phyloP scores from a whole-genome alignment of 2,329 filamentous ascomycete species.

The Arthrobotrys musiformis region DNA sequence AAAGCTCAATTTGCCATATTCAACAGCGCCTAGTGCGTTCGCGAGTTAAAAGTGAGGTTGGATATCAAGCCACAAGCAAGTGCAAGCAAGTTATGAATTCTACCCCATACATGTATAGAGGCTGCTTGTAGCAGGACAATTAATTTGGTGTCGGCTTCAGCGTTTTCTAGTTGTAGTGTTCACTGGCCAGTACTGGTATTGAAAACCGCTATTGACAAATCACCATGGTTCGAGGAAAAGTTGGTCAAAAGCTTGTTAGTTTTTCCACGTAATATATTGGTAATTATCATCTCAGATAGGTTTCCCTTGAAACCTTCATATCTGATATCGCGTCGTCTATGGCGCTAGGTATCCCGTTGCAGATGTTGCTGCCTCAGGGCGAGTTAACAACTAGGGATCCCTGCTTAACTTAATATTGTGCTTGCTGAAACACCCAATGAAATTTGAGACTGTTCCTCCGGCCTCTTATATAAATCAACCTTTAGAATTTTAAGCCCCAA shows the following conservation, averaged over 20 bases:
- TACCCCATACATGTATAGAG: neutral
- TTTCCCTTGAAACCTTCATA: neutral
- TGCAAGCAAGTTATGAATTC: too few species aligned
- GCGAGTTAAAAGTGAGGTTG: too few species aligned
- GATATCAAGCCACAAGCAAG: too few species aligned
- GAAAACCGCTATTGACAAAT: neutral
- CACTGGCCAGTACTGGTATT: too few species aligned
- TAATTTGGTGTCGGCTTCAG: too few species aligned
- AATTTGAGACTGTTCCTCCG: neutral
- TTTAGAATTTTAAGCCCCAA: too few species aligned
- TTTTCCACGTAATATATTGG: neutral
- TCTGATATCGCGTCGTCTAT: neutral
- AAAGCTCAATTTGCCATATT: neutral
- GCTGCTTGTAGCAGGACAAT: too few species aligned
- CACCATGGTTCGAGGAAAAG: neutral
- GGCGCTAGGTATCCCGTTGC: neutral
- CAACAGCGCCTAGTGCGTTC: slow-evolving; percentile 13
- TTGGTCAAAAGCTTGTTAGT: neutral
- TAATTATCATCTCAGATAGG: neutral
- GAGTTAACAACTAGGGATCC: neutral
- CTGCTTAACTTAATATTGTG: neutral
- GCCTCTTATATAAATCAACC: too few species aligned
- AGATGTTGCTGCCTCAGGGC: slow-evolving; percentile 10
- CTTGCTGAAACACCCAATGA: neutral
- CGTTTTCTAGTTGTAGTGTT: too few species aligned